phyloP scores from a whole-genome alignment of 2,329 filamentous ascomycete species.

The Aspergillus nomiae region DNA sequence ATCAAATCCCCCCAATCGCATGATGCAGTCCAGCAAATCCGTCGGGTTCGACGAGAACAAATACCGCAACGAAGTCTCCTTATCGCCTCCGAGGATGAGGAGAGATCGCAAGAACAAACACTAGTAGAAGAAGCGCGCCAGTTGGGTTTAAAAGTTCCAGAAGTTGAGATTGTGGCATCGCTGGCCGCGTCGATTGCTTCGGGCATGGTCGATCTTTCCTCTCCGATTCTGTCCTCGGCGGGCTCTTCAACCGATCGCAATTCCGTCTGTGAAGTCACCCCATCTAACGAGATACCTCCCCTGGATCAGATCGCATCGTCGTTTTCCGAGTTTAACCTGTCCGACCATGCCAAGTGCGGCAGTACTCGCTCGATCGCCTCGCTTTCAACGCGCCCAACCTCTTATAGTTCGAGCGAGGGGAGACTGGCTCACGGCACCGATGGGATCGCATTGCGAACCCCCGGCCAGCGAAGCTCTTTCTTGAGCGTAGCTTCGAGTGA shows the following conservation, averaged over 20 bases:
- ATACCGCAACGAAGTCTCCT: conserved; percentile 42
- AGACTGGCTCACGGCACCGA: conserved; percentile 21
- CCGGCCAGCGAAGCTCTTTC: conserved; percentile 27
- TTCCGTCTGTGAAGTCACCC: conserved; percentile 32
- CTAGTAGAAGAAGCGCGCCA: conserved; percentile 41
- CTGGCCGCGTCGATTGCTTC: conserved; percentile 39
- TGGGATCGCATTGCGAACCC: conserved; percentile 17
- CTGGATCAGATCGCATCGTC: conserved; percentile 35
- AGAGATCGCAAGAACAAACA: conserved; percentile 40
- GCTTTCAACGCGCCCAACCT: conserved; percentile 43
- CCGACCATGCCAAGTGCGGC: conserved; percentile 29
- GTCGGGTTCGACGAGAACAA: conserved; percentile 36
- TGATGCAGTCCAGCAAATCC: conserved; percentile 25
- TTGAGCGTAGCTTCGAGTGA: conserved; percentile 30
- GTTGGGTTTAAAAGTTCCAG: conserved; percentile 39
- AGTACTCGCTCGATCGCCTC: conserved; percentile 43
- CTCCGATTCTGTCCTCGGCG: conserved; percentile 34
- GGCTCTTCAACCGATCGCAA: conserved; percentile 36
- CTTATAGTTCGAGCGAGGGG: conserved; percentile 40
- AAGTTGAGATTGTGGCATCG: conserved; percentile 34
- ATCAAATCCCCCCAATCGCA: conserved; percentile 23
- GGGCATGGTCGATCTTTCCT: conserved; percentile 38
- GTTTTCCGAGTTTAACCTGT: conserved; percentile 35
- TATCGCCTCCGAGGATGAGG: conserved; percentile 36
- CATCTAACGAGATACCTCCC: conserved; percentile 24